phyloP scores from a whole-genome alignment of 2,329 filamentous ascomycete genomes.

The Biscogniauxia marginata region DNA sequence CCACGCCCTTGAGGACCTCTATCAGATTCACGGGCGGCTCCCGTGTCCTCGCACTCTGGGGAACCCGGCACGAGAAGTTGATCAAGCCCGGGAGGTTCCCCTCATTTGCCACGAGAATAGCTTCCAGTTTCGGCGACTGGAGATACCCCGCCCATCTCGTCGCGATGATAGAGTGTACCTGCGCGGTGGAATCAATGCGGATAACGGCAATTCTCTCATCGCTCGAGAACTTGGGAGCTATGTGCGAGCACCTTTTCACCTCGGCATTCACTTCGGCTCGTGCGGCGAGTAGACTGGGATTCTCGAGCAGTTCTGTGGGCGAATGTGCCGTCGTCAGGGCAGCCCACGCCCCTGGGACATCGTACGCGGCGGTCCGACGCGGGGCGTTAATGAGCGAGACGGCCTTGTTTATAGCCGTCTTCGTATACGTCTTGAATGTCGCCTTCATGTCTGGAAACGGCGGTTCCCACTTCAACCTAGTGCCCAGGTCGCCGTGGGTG shows the following conservation, averaged over 20 bases:
- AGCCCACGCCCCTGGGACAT: slow-evolving; percentile 60
- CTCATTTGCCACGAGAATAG: slow-evolving; percentile 65
- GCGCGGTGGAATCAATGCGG: slow-evolving; percentile 57
- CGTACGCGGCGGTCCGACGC: slow-evolving; percentile 58
- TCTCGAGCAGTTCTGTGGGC: slow-evolving; percentile 51
- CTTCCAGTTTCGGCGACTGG: slow-evolving; percentile 56
- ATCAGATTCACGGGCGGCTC: slow-evolving; percentile 64
- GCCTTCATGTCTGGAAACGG: slow-evolving; percentile 66
- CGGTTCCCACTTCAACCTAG: slow-evolving; percentile 61
- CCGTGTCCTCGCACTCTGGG: slow-evolving; percentile 51
- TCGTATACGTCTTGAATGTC: slow-evolving; percentile 59
- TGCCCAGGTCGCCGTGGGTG: slow-evolving; percentile 66
- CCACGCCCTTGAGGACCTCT: slow-evolving; percentile 52
- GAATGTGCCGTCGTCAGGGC: slow-evolving; percentile 50
- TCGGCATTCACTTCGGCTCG: slow-evolving; percentile 59
- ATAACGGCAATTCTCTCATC: slow-evolving; percentile 64
- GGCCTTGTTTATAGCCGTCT: slow-evolving; percentile 61
- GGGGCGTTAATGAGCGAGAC: slow-evolving; percentile 66
- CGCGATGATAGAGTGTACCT: slow-evolving; percentile 66
- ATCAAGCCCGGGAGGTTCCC: slow-evolving; percentile 63
- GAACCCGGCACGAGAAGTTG: slow-evolving; percentile 65
- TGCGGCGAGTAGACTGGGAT: slow-evolving; percentile 50
- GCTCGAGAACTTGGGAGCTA: slow-evolving; percentile 61
- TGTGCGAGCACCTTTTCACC: slow-evolving; percentile 59
- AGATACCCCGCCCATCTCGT: slow-evolving; percentile 65